Evolutionary conservation across 2,329 filamentous ascomycete genomes (phyloP), one percentile per base, ranked within the genome.

Genomic region (Diplodia corticola): DNA sequence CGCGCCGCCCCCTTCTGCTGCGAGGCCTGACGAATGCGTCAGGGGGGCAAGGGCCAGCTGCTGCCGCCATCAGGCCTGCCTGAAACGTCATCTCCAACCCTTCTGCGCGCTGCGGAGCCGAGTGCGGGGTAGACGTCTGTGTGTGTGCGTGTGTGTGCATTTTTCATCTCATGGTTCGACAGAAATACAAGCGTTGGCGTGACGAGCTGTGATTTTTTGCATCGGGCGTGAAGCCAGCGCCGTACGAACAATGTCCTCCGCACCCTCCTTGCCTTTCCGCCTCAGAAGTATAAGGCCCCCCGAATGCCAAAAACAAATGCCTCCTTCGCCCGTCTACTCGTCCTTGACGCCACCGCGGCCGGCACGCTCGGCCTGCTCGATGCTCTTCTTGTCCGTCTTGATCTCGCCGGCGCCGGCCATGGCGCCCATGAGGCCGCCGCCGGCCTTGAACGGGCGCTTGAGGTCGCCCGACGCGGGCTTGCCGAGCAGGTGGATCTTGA

Each of bases 401-500:
- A 91, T 87, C 72, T 90, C 85, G 33, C 85, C 83, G 5, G 40
- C 40, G 70, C 86, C 86, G 80, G 89, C 86, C 79, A 93, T 86
- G 68, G 89, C 88, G 72, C 87, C 88, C 90, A 96, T 93, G 78
- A 98, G 86, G 63, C 93, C 93, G 68, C 86, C 89, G 68, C 86
- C 80, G 60, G 88, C 86, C 89, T 98, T 99, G 90, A 96, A 99
- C 70, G 95, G 95, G 69, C 95, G 87, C 87, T 96, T 95, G 72
- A 99, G 87, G 70, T 99, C 95, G 64, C 94, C 95, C 67, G 84
- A 87, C 48, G 95, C 94, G 46, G 94, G 88, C 80, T 95, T 84
- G 75, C 93, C 93, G 70, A 93, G 91, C 70, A 99, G 72, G 82
- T 98, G 91, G 76, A 99, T 94, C 88, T 98, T 97, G 85, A 95